Percentiles rank a stretch among this genome's conserved stretches.
Conservation (phyloP, 352 stramenopile species). For the Phytopythium helicoides region DNA sequence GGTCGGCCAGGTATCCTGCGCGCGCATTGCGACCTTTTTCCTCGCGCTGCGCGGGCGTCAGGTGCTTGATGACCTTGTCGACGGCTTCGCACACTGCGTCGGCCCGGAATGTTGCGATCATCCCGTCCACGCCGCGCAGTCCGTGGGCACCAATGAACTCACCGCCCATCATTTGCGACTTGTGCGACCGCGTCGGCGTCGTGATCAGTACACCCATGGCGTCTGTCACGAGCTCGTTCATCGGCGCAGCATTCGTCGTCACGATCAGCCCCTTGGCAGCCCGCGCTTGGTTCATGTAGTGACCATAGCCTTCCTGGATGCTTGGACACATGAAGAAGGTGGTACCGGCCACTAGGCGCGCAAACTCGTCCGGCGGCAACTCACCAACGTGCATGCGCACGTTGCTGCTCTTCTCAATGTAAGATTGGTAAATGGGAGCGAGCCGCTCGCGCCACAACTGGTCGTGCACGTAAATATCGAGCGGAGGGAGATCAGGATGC, state of each 20-base stretch:
- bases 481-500: constrained; percentile 23
- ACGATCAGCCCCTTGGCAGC: constrained; percentile 41
- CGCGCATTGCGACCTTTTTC: not conserved
- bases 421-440: constrained; percentile 15
- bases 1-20: not conserved
- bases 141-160: constrained; percentile 24
- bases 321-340: constrained; percentile 53
- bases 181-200: constrained; percentile 13
- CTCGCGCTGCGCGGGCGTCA: constrained; percentile 3
- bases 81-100: constrained; percentile 42
- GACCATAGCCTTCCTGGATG: constrained; percentile 50
- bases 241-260: constrained; percentile 50
- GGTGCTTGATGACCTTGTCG: constrained; percentile 13
- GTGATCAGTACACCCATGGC: constrained; percentile 38
- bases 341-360: constrained; percentile 33
- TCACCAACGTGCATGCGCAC: constrained; percentile 28
- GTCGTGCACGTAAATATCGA: constrained; percentile 37
- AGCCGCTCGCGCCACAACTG: constrained; percentile 29
- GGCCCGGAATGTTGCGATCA: constrained; percentile 34
- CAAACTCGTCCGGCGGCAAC: constrained; percentile 32
- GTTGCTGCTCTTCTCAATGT: constrained; percentile 24
- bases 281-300: constrained; percentile 67
- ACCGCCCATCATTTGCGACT: constrained; percentile 35
- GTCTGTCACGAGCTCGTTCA: constrained; percentile 58
- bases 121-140: constrained; percentile 31